phyloP scores from a whole-genome alignment of 176 grass and related monocot genomes.

The Paspalum vaginatum region DNA sequence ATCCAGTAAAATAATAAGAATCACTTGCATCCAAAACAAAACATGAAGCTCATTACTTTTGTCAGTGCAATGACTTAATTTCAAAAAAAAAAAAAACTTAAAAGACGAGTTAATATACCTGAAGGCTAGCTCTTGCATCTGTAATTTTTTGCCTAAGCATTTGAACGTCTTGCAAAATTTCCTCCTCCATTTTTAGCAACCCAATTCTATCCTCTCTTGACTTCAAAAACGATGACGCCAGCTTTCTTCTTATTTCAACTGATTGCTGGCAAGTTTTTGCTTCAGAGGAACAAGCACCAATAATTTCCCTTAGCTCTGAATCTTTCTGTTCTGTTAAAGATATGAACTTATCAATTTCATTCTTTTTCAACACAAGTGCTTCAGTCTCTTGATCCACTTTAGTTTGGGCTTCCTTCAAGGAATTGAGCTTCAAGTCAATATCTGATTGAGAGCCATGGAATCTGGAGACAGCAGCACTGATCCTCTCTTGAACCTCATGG shows the following conservation, averaged over 20 bases:
- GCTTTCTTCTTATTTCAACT: constrained; percentile 59
- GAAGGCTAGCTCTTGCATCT: constrained; percentile 82
- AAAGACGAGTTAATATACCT: constrained; percentile 54
- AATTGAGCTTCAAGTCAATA: constrained; percentile 70
- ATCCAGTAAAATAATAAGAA: constrained; percentile 38
- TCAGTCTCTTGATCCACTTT: constrained; percentile 67
- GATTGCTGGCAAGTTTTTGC: constrained; percentile 67
- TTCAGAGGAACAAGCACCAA: constrained; percentile 67
- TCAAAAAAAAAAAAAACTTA: not conserved
- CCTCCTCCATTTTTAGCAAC: constrained; percentile 79
- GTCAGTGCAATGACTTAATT: not conserved
- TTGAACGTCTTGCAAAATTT: constrained; percentile 78
- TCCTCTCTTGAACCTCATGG: constrained; percentile 76
- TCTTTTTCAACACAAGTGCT: constrained; percentile 60
- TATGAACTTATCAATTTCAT: constrained; percentile 65
- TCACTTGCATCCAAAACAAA: constrained; percentile 21
- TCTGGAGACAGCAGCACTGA: constrained; percentile 56
- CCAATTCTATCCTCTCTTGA: constrained; percentile 73
- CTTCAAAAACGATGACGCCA: constrained; percentile 76
- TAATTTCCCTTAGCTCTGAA: constrained; percentile 56
- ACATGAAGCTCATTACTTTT: not conserved
- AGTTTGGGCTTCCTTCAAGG: constrained; percentile 56
- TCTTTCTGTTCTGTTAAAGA: constrained; percentile 65
- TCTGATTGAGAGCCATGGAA: constrained; percentile 70
- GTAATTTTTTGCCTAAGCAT: constrained; percentile 77